Base-by-base conservation (phyloP, 805 yeast species). In the Monosporozyma yasuniensis region DNA sequence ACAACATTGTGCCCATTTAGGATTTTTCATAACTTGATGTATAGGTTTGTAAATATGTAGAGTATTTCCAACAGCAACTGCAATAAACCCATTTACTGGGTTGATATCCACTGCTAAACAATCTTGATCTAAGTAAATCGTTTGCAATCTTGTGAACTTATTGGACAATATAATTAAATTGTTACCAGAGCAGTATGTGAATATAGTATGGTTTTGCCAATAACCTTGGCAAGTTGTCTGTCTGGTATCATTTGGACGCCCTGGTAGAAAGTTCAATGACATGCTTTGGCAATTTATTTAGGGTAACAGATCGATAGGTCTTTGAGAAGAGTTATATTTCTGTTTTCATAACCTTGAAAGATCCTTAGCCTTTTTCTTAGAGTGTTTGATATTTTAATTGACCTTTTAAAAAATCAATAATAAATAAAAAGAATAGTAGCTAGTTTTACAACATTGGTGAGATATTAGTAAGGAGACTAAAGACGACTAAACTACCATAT, bases 101-200 rank as follows among this genome's bases (percentile, higher is more conserved):
- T 86, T 81, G 44, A 90, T 73, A 51, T 80, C 83, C 3, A 89
- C 81, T 0, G 84, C 79, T 22, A 61, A 59, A 16, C 91, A 82
- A 60, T 87, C 96, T 1, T 70, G 54, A 10, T 80, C 81, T 21
- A 88, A 70, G 57, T 85, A 85, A 1, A 88, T 69, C 0, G 96
- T 88, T 65, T 91, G 98, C 16, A 89, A 67, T 52, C 83, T 68
- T 22, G 69, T 65, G 51, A 74, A 69, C 44, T 74, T 70, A 52
- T 77, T 74, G 7, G 83, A 72, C 2, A 82, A 62, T 4, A 85
- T 75, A 32, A 91, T 84, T 56, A 91, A 71, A 63, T 87, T 88
- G 67, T 88, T 88, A 0, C 96, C 97, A 1, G 96, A 87, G 51
- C 89, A 85, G 63, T 91, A 91, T 1, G 80, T 81, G 32, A 85